Evolutionary conservation across 768 basidiomycete species (phyloP), one percentile per base, ranked within the genome.

Genomic region (Myochromella boudieri): DNA sequence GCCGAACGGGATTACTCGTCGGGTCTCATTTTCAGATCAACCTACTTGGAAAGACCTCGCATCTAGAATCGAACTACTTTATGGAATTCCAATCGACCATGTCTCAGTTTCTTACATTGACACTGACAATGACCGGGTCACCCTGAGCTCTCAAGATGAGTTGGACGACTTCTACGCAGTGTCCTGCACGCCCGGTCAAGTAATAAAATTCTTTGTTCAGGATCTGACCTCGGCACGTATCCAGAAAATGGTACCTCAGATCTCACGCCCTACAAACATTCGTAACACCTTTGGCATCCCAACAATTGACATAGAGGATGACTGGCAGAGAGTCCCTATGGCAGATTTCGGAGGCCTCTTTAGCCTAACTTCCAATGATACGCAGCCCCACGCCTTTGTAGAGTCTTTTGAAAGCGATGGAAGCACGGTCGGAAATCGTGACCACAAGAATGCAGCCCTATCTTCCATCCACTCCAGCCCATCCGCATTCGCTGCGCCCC

Each of bases 61-160:
- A 10, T 54, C 68, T 28, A 83, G 73, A 55, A 77, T 89, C 47
- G 71, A 76, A 37, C 52, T 56, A 20, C 64, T 71, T 46, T 91
- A 62, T 52, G 59, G 60, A 36, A 82, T 91, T 31, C 77, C 85
- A 3, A 44, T 65, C 44, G 76, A 77, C 47, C 74, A 75, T 42
- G 68, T 90, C 42, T 86, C 73, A 2, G 82, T 87, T 26, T 81
- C 84, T 25, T 91, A 92, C 62, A 49, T 83, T 39, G 90, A 92
- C 62, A 60, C 62, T 25, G 88, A 91, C 58, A 76, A 78, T 29
- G 90, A 91, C 58, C 80, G 84, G 49, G 80, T 92, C 51, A 91
- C 88, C 9, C 70, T 91, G 46, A 87, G 80, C 64, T 80, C 88
- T 3, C 74, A 88, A 44, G 82, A 83, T 26, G 90, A 92, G 62